Evolutionary conservation across 176 grass and related monocot species (phyloP).

Genomic region (Zizania latifolia): DNA sequence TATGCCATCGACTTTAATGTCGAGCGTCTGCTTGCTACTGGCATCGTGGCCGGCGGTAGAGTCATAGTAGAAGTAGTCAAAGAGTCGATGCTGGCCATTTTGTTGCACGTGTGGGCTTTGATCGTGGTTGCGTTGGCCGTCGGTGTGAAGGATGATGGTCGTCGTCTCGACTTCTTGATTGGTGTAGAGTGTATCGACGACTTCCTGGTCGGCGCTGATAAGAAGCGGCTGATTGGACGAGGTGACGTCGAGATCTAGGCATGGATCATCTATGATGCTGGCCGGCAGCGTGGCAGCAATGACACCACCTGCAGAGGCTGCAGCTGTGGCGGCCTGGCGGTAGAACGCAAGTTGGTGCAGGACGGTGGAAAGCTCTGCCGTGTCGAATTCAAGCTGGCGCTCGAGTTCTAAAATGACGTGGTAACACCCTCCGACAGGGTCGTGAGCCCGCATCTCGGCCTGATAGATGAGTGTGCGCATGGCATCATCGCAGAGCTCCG

Average conservation of each 20-base stretch:
- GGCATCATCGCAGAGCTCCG: constrained; percentile 14
- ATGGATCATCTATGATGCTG: background rate
- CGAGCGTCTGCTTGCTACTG: constrained; percentile 14
- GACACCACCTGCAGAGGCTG: background rate
- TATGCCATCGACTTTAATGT: constrained; percentile 33
- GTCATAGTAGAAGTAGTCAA: constrained; percentile 47
- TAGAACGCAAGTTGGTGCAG: constrained; percentile 24
- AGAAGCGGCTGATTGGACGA: constrained; percentile 27
- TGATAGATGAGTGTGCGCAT: constrained; percentile 26
- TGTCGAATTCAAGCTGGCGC: background rate
- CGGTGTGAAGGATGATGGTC: background rate
- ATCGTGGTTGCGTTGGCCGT: background rate
- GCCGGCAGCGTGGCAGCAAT: background rate
- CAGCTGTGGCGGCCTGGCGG: constrained; percentile 1
- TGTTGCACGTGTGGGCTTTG: constrained; percentile 14
- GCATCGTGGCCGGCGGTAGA: background rate
- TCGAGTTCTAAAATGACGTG: constrained; percentile 23
- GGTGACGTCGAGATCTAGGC: constrained; percentile 18
- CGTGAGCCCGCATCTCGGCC: constrained; percentile 20
- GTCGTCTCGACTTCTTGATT: background rate
- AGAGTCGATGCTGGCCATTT: constrained; percentile 23
- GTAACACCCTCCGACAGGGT: constrained; percentile 40
- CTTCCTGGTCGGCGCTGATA: constrained; percentile 9
- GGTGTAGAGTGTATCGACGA: constrained; percentile 24
- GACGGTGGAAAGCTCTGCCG: constrained; percentile 18